These are phyloP conservation scores for Pinus taeda DNA, from an alignment of 75 land plant genomes.

Conservation along the genomic window DNA sequence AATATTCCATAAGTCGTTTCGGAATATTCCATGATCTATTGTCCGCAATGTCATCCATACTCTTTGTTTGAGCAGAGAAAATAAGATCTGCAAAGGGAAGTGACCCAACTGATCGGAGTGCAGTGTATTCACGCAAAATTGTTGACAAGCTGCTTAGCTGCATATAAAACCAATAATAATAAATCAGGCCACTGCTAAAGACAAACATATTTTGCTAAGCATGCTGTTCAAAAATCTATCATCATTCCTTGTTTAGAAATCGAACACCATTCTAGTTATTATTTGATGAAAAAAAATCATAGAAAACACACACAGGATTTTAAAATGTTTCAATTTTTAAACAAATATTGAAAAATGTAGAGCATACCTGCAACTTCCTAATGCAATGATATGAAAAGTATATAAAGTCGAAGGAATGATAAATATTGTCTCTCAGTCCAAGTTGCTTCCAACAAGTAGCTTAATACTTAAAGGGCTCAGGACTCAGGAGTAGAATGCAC, in stretches of 20 bases:
- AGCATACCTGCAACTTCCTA: background rate
- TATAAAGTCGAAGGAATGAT: background rate
- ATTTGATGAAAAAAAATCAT: background rate
- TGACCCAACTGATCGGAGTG: conserved; percentile 58
- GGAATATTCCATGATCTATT: conserved; percentile 62
- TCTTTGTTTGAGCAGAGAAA: conserved; percentile 34
- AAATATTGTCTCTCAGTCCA: no score
- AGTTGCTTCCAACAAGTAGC: no score
- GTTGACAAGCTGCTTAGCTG: conserved; percentile 95
- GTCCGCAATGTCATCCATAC: conserved; percentile 9
- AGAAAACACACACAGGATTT: background rate
- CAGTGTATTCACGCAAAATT: conserved; percentile 82
- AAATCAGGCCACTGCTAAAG: no score
- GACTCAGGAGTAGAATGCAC: no score
- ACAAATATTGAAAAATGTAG: background rate
- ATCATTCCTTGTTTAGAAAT: background rate
- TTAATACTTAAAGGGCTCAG: no score
- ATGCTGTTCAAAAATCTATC: no score
- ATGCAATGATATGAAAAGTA: background rate
- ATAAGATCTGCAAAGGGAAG: conserved; percentile 84
- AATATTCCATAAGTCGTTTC: conserved; percentile 52
- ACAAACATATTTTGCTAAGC: background rate
- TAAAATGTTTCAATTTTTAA: background rate
- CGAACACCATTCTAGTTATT: background rate
- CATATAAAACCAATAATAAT: no score